A percentile compares a stretch with the other conserved stretches of the same genome.
Conservation (phyloP, 768 basidiomycete species). For the Pleurotus platypus region DNA sequence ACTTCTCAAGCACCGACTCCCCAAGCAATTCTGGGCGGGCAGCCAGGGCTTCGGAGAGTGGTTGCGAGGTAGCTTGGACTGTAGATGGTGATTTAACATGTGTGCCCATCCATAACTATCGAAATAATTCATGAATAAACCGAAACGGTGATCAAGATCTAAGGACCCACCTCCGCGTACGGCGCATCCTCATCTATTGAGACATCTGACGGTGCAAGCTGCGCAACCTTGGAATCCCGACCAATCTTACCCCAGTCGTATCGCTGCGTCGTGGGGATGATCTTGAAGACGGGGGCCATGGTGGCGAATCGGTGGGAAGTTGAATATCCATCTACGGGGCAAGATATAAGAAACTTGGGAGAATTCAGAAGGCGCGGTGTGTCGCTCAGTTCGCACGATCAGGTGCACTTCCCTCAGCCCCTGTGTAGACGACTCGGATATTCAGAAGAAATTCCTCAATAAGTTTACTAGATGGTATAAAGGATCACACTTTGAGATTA, state of each 20-base stretch:
- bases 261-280: constrained; percentile 79
- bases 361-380: no score
- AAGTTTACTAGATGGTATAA: no score
- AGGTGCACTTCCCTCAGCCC: no score
- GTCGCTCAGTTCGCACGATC: no score
- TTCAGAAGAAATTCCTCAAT: no score
- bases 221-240: constrained; percentile 78
- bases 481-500: no score
- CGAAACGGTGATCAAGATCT: neutral
- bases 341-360: no score
- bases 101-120: constrained; percentile 98
- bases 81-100: constrained; percentile 65
- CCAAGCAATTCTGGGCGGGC: constrained; percentile 71
- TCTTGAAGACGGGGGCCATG: constrained; percentile 61
- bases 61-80: constrained; percentile 29
- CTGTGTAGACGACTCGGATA: no score
- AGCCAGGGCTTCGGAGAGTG: constrained; percentile 59
- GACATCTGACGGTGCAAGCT: constrained; percentile 62
- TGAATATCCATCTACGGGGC: neutral
- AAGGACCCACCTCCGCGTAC: constrained; percentile 82
- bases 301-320: neutral
- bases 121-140: constrained; percentile 8
- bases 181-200: constrained; percentile 65
- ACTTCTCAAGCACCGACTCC: constrained; percentile 46
- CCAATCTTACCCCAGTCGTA: constrained; percentile 97